These are phyloP conservation scores for Phytophthora fragariae DNA, from an alignment of 352 stramenopile species.

Conservation along the genomic window DNA sequence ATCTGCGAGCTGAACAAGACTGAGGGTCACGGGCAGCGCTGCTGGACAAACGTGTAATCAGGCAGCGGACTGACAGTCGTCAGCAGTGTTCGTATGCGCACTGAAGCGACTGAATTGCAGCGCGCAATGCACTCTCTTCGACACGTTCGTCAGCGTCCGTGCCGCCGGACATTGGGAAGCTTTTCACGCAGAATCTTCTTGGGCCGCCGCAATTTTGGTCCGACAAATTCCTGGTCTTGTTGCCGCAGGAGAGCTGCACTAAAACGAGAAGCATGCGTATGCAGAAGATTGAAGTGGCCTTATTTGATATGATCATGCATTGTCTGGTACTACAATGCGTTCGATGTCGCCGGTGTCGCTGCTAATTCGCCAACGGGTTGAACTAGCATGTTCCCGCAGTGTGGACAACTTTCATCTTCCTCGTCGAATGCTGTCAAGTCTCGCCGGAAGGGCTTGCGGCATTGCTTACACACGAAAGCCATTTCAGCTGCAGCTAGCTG, in stretches of 20 bases:
- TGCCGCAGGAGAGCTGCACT: no score
- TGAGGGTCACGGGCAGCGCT: slow-evolving; percentile 10
- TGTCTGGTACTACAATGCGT: neutral
- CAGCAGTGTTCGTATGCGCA: slow-evolving; percentile 13
- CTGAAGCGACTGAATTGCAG: slow-evolving; percentile 20
- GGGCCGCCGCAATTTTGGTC: no score
- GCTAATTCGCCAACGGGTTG: slow-evolving; percentile 29
- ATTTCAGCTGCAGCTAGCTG: slow-evolving; percentile 54
- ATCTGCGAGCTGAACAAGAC: neutral
- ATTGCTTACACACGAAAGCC: slow-evolving; percentile 75
- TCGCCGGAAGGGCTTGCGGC: slow-evolving; percentile 70
- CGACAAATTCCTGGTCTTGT: no score
- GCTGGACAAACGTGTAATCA: slow-evolving; percentile 45
- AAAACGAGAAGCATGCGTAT: no score
- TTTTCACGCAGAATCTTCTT: neutral
- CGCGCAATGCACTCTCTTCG: slow-evolving; percentile 1
- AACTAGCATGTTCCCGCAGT: slow-evolving; percentile 62
- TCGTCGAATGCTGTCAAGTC: slow-evolving; percentile 56
- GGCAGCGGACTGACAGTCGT: slow-evolving; percentile 10
- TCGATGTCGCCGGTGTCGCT: slow-evolving; percentile 8
- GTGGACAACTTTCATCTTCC: slow-evolving; percentile 70
- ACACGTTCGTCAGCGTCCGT: slow-evolving; percentile 4
- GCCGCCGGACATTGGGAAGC: neutral
- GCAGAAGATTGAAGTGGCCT: neutral
- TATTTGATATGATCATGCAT: neutral